Evolutionary conservation across 495 filamentous ascomycete genomes (phyloP).

Genomic region (Jackrogersella multiformis): DNA sequence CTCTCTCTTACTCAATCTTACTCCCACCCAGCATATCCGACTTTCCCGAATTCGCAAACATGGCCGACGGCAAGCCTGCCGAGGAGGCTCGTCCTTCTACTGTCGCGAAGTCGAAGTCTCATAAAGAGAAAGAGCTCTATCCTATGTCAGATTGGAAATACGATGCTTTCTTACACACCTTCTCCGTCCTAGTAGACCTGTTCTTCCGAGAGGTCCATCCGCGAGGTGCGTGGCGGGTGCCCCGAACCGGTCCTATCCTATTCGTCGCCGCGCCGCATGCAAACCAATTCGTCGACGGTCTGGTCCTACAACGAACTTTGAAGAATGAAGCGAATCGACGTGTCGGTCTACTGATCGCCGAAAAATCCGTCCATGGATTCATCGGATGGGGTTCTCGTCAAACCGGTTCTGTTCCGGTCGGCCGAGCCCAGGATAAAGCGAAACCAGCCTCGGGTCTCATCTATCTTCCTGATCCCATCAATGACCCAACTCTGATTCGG

Average conservation of each 20-base stretch:
- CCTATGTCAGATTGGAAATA: conserved; percentile 80
- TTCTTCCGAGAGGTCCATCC: conserved; percentile 99
- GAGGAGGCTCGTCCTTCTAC: conserved; percentile 26
- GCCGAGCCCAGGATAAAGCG: conserved; percentile 86
- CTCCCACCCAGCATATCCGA: not conserved
- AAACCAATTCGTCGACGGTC: conserved; percentile 97
- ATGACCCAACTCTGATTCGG: conserved; percentile 83
- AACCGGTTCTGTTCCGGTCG: conserved; percentile 87
- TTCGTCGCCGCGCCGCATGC: conserved; percentile 99
- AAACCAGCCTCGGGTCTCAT: conserved; percentile 81
- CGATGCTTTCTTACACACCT: conserved; percentile 81
- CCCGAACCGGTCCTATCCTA: conserved; percentile 84
- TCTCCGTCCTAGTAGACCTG: conserved; percentile 87
- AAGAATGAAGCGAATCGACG: conserved; percentile 85
- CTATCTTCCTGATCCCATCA: conserved; percentile 89
- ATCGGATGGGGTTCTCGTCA: conserved; percentile 82
- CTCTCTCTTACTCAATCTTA: not conserved
- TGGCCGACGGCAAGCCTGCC: conserved; percentile 35
- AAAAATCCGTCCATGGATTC: conserved; percentile 90
- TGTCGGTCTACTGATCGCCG: conserved; percentile 90
- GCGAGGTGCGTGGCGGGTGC: conserved; percentile 91
- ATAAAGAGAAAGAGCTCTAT: conserved; percentile 63
- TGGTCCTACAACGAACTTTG: conserved; percentile 91
- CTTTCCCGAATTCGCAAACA: conserved; percentile 12
- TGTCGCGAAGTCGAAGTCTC: conserved; percentile 31